A percentile compares a stretch with the other conserved stretches of the same genome.
Evolutionary conservation across 2,329 filamentous ascomycete species (phyloP).

Genomic region (Podosphaera fusca): DNA sequence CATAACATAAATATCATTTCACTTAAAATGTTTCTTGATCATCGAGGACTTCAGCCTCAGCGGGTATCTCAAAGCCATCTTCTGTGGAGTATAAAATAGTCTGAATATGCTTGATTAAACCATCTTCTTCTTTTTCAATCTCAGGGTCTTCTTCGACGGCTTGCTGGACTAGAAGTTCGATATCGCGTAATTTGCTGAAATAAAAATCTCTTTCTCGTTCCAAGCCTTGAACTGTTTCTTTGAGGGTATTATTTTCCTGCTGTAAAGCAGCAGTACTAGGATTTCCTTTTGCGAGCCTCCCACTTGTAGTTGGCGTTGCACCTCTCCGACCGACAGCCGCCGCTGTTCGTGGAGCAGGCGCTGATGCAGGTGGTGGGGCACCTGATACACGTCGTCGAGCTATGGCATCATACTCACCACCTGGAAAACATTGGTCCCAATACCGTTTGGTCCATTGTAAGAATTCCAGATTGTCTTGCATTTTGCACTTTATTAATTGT

Average conservation of each 20-base stretch:
- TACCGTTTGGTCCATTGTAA: constrained; percentile 90
- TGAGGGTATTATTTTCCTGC: constrained; percentile 68
- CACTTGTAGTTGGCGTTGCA: constrained; percentile 20
- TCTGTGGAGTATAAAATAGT: constrained; percentile 93
- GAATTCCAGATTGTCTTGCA: constrained; percentile 99
- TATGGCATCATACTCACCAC: constrained; percentile 87
- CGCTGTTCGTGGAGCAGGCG: constrained; percentile 26
- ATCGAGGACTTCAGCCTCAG: constrained; percentile 39
- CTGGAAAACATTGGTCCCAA: constrained; percentile 96
- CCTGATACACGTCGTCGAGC: constrained; percentile 58
- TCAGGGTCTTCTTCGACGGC: constrained; percentile 82
- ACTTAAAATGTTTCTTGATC: constrained; percentile 60
- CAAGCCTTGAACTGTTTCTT: constrained; percentile 83
- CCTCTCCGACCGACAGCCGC: constrained; percentile 22
- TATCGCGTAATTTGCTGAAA: constrained; percentile 94
- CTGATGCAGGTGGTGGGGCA: constrained; percentile 26
- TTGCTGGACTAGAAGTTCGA: constrained; percentile 82
- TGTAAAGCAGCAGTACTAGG: constrained; percentile 41
- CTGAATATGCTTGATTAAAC: constrained; percentile 88
- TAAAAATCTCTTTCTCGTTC: constrained; percentile 97
- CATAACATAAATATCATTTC: constrained; percentile 8
- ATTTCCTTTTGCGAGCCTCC: constrained; percentile 22
- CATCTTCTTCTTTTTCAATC: constrained; percentile 67
- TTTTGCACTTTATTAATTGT: constrained; percentile 86
- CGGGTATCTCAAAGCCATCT: constrained; percentile 74